These are phyloP conservation scores for Acmispon strigosus DNA, from an alignment of 306 rosid species.

Conservation along the genomic window DNA sequence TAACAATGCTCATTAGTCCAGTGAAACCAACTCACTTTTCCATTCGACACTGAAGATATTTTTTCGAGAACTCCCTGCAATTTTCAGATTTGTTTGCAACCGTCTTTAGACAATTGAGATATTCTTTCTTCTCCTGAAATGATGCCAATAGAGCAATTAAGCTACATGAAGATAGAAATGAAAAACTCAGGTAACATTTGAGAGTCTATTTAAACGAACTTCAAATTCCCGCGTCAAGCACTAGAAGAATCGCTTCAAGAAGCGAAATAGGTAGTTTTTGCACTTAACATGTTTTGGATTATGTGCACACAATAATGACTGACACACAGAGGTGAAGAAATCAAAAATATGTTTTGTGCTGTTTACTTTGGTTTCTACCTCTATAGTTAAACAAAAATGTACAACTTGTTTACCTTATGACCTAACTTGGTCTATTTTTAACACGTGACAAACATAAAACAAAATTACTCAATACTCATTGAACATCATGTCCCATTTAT, in stretches of 20 bases:
- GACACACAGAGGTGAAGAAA: neutral
- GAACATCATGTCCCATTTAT: neutral
- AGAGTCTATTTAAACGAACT: no score
- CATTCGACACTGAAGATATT: slow-evolving; percentile 84
- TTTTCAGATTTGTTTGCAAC: slow-evolving; percentile 65
- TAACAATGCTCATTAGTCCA: neutral
- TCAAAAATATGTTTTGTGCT: neutral
- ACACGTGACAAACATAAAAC: neutral
- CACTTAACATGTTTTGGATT: neutral
- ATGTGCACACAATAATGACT: no score
- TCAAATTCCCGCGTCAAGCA: no score
- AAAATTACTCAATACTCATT: neutral
- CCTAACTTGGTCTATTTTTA: neutral
- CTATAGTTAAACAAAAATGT: neutral
- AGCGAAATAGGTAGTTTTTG: neutral
- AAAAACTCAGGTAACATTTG: neutral
- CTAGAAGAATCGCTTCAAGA: no score
- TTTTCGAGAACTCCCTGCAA: slow-evolving; percentile 75
- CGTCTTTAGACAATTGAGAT: slow-evolving; percentile 69
- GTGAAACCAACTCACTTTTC: slow-evolving; percentile 63
- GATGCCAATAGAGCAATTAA: neutral
- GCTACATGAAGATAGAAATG: neutral
- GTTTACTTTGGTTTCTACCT: neutral
- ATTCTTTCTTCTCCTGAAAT: slow-evolving; percentile 85
- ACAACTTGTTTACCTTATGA: neutral